A percentile compares a stretch with the other conserved stretches of the same genome.
phyloP scores from a whole-genome alignment of 768 basidiomycete species.

The Amanita pseudoporphyria region DNA sequence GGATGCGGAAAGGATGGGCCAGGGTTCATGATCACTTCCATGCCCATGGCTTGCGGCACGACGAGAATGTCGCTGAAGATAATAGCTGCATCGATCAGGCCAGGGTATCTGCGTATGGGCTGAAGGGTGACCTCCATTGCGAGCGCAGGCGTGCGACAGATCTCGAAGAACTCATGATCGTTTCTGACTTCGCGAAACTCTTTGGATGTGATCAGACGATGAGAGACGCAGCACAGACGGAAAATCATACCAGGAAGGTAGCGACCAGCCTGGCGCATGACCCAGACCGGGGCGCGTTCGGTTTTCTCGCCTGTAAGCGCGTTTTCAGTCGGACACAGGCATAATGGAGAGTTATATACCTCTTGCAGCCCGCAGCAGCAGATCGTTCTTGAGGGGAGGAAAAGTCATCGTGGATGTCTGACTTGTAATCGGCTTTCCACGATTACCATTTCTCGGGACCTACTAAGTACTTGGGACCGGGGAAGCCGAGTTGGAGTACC shows the following conservation, averaged over 20 bases:
- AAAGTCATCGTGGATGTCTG: conserved; percentile 35
- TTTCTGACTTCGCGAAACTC: conserved; percentile 87
- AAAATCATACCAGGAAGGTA: conserved; percentile 74
- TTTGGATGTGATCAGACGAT: conserved; percentile 19
- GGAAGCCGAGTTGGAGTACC: too few relatives aligned
- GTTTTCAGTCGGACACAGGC: neutral
- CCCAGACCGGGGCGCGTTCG: conserved; percentile 94
- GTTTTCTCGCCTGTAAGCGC: conserved; percentile 59
- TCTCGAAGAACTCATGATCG: conserved; percentile 87
- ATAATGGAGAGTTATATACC: conserved; percentile 29
- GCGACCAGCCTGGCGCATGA: conserved; percentile 95
- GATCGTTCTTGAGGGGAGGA: conserved; percentile 77
- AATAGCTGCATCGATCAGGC: conserved; percentile 88
- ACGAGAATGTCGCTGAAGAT: conserved; percentile 99
- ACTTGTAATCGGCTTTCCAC: neutral
- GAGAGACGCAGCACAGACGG: conserved; percentile 6
- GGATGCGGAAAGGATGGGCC: conserved; percentile 86
- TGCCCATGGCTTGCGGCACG: conserved; percentile 94
- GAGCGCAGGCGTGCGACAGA: conserved; percentile 87
- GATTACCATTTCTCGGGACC: too few relatives aligned
- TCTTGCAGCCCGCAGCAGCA: conserved; percentile 79
- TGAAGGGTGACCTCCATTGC: conserved; percentile 89
- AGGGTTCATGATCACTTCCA: conserved; percentile 92
- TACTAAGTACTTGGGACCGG: too few relatives aligned
- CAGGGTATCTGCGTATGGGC: conserved; percentile 82